Conservation (phyloP, 1,284 basidiomycete genomes). For the Pseudozyma flocculosa region DNA sequence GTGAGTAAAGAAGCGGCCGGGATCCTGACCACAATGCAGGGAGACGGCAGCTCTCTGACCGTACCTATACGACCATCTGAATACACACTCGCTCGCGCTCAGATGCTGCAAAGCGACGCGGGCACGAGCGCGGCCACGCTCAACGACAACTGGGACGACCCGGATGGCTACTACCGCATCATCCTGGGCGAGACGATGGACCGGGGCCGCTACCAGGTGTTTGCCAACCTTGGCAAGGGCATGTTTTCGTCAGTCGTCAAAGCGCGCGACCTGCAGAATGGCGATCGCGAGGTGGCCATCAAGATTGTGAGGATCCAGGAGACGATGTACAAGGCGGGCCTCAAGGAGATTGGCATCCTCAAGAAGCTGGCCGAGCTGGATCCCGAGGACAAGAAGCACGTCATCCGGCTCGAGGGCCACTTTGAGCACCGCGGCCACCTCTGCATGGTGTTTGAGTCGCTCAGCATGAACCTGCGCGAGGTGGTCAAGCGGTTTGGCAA, state of each 20-base stretch:
- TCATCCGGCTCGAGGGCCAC: constrained; percentile 84
- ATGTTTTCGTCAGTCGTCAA: constrained; percentile 98
- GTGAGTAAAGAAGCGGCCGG: no score
- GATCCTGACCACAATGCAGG: no score
- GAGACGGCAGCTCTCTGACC: no score
- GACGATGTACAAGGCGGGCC: constrained; percentile 91
- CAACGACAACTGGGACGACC: constrained; percentile 68
- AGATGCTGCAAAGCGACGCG: not conserved
- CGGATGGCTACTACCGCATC: constrained; percentile 92
- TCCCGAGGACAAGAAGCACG: constrained; percentile 93
- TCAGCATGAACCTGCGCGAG: constrained; percentile 94
- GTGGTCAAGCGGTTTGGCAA: constrained; percentile 99
- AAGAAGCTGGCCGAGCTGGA: constrained; percentile 83
- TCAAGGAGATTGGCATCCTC: constrained; percentile 88
- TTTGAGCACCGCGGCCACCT: constrained; percentile 97
- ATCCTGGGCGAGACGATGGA: constrained; percentile 85
- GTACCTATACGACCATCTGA: no score
- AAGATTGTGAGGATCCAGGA: constrained; percentile 96
- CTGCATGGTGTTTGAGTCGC: constrained; percentile 91
- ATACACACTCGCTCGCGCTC: no score
- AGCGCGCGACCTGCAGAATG: constrained; percentile 67
- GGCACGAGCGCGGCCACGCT: constrained; percentile 43
- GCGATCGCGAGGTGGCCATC: constrained; percentile 79
- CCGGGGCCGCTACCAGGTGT: constrained; percentile 94
- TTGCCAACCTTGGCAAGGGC: constrained; percentile 89